Conservation (phyloP, 75 land plant genomes). For the Picea glauca region DNA sequence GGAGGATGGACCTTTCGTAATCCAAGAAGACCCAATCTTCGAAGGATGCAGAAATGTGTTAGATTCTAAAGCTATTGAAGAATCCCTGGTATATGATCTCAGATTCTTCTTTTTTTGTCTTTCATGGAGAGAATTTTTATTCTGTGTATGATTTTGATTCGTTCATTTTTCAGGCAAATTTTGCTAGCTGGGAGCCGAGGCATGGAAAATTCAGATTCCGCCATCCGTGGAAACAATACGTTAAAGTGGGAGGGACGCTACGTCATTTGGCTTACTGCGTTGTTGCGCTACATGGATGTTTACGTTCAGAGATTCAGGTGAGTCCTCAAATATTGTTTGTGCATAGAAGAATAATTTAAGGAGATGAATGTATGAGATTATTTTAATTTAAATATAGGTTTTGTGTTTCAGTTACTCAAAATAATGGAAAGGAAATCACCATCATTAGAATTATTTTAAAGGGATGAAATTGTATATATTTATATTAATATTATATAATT, state of each 20-base stretch:
- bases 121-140: too few species aligned
- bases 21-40: slow-evolving; percentile 7
- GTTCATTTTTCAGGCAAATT: slow-evolving; percentile 44
- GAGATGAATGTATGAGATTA: too few species aligned
- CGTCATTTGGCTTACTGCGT: slow-evolving; percentile 57
- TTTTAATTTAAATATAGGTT: too few species aligned
- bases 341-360: too few species aligned
- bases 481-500: too few species aligned
- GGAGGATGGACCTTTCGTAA: background rate
- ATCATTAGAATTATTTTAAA: too few species aligned
- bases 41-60: slow-evolving; percentile 32
- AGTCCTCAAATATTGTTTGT: background rate
- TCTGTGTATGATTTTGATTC: background rate
- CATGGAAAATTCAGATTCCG: slow-evolving; percentile 54
- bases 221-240: slow-evolving; percentile 63
- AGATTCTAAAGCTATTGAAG: slow-evolving; percentile 48
- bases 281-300: slow-evolving; percentile 43
- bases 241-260: slow-evolving; percentile 48
- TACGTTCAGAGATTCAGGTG: slow-evolving; percentile 52
- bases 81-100: slow-evolving; percentile 30
- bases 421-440: too few species aligned
- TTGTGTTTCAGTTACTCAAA: too few species aligned
- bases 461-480: too few species aligned
- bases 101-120: too few species aligned
- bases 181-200: slow-evolving; percentile 78